Evolutionary conservation across 1,284 basidiomycete species (phyloP).

Genomic region (Phaffia rhodozyma): DNA sequence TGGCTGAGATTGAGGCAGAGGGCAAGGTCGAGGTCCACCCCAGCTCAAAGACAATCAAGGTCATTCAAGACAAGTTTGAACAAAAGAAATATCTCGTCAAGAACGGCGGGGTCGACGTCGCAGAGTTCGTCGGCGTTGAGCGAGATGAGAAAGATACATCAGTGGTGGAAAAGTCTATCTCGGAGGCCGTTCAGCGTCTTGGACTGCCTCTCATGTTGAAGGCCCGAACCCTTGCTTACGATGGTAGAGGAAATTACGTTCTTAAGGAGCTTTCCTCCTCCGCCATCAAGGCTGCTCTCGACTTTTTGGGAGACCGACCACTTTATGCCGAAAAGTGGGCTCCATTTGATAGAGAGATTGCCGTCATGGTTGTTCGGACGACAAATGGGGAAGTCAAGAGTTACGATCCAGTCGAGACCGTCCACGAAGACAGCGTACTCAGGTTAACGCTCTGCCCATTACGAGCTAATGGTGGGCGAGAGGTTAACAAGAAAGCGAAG

Average conservation of each 20-base stretch:
- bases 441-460: conserved; percentile 79
- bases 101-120: conserved; percentile 52
- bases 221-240: conserved; percentile 85
- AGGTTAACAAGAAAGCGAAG: conserved; percentile 52
- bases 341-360: conserved; percentile 77
- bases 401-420: conserved; percentile 90
- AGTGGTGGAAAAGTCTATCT: conserved; percentile 43
- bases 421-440: conserved; percentile 90
- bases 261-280: conserved; percentile 45
- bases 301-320: conserved; percentile 47
- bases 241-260: conserved; percentile 87
- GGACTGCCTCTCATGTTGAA: conserved; percentile 95
- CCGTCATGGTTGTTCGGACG: conserved; percentile 92
- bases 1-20: conserved; percentile 52
- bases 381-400: conserved; percentile 59
- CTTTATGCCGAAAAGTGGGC: conserved; percentile 95
- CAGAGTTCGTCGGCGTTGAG: conserved; percentile 52
- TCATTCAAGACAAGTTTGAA: conserved; percentile 89
- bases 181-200: conserved; percentile 44
- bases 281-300: conserved; percentile 50
- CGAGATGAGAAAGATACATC: conserved; percentile 38
- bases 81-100: conserved; percentile 70
- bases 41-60: conserved; percentile 64
- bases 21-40: conserved; percentile 64
- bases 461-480: conserved; percentile 43